Base-by-base conservation (phyloP, 1,284 basidiomycete species). In the Testicularia cyperi region DNA sequence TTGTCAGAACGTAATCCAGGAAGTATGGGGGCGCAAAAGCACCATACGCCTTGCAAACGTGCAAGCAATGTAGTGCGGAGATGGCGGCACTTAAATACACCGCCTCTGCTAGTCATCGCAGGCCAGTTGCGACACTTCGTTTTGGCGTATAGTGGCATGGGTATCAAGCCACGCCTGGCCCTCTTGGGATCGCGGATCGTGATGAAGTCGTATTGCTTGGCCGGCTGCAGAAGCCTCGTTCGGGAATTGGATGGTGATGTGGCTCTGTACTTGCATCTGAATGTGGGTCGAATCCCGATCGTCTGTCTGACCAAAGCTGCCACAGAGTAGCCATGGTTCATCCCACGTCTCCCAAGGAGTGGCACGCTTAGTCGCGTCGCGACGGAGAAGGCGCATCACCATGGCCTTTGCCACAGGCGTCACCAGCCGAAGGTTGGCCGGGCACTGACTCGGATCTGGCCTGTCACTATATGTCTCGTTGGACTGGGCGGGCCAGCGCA, bases 401-500 rank as follows among this genome's bases (percentile, higher is more conserved):
- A 74, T 60, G n/a, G 52, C 52, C 25, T 60, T 65, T 26, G 74
- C 70, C 6, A 35, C 38, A 9, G 74, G 72, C 21, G 74, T 75
- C 14, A 73, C 47, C 19, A 75, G 62, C 0, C 72, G 62, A 23
- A 68, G 38, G 13, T 31, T 41, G 10, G 52, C 14, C 2, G 64
- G 48, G 27, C 60, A 70, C 9, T 30, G 20, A 5, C 41, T 16
- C 6, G 45, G 37, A 15, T 48, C 38, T 5, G 43, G 53, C 24
- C 21, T 41, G 39, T 68, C 72, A 6, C 34, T 38, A 16, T 44
- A 35, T 9, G 34, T 36, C n/a, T 74, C 66, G 42, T 75, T 75
- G 35, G 40, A 80, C 74, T 49, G 37, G n/a, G 44, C 81, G 67
- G 74, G 74, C 74, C 74, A 76, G n/a, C 60, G 44, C 32, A 75